Base-by-base conservation (phyloP, 495 filamentous ascomycete genomes). In the Xanthoparmelia taractica region DNA sequence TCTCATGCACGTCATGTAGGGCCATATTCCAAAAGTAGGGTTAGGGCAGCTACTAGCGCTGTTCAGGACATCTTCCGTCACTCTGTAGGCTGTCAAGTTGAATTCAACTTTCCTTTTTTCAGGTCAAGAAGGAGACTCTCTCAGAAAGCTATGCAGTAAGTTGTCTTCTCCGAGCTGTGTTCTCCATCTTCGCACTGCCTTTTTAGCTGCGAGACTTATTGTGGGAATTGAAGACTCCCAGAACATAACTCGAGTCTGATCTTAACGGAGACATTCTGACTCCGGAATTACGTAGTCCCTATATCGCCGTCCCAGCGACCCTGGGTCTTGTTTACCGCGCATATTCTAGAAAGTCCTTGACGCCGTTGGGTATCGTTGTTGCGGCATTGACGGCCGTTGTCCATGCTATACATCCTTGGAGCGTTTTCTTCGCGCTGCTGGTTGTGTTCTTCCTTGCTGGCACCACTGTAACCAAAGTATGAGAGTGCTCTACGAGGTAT, bases 331-430 rank as follows among this genome's bases (percentile, higher is more conserved):
- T 87, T 29, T 87, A 85, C 68, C 84, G 88, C 47, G 90, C 89
- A 29, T 84, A 82, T 71, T 82, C 83, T 25, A 84, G 85, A 66
- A 86, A 90, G 31, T 91, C 90, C 11, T 79, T 96, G 52, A 94
- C 91, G 17, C 85, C 87, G 0, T 75, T 79, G 38, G 91, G 90
- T 50, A 80, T 92, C 64, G 69, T 86, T 13, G 79, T 82, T 27
- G 91, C 92, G 17, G 75, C 74, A 29, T 64, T 87, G 37, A 95
- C 95, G 11, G 92, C 90, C 12, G 72, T 80, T 60, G 82, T 86
- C 5, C 94, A 98, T 73, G 90, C 92, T 13, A 67, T 90, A 27
- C 94, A 97, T 74, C 92, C 94, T 12, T 96, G 90, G 90, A 88
- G 86, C 60, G 76, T 91, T n/a, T 92, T 90, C 3, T 95, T 96